Base-by-base conservation (phyloP, 495 filamentous ascomycete genomes). In the Aspergillus saccharolyticus region DNA sequence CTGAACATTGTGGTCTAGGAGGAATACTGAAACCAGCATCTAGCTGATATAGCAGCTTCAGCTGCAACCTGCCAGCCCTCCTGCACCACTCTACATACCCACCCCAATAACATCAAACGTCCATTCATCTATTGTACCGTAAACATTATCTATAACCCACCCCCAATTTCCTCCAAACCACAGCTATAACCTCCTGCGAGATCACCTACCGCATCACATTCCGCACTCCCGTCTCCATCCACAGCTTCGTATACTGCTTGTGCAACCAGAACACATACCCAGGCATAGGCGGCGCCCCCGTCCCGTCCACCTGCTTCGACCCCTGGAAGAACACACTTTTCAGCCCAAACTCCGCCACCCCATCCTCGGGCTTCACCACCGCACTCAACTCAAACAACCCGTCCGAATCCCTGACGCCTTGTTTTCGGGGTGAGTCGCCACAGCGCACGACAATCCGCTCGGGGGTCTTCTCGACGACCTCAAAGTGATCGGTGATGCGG, bases 401-500 rank as follows among this genome's bases (percentile, higher is more conserved):
- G 67, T 90, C 88, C 17, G 79, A 83, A 20, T 77, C 73, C 39
- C 87, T 74, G 22, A 85, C 76, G 0, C 74, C 81, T 24, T 58
- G 61, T 22, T 80, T 79, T 50, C 83, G 73, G 0, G 88, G 88
- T 4, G 82, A 82, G 56, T 85, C 87, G 21, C 87, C 88, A 63
- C 84, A 85, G 17, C 88, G 82, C 25, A 89, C 78, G 6, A 80
- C 66, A 45, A 89, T 85, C 25, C 75, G 73, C 22, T 79, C 79
- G 8, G 81, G 74, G 17, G 78, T 82, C 68, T 87, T 85, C 57
- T 83, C 81, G 2, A 91, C 70, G 0, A 91, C 86, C 68, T 91
- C 85, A 67, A 91, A 90, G 70, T 91, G 87, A 65, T 91, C 87
- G 22, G 84, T 87, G 62, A 89, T 80, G 25, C 80, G 66, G 19